Conservation (phyloP, 2,329 filamentous ascomycete genomes). For the Colletotrichum caudatum region DNA sequence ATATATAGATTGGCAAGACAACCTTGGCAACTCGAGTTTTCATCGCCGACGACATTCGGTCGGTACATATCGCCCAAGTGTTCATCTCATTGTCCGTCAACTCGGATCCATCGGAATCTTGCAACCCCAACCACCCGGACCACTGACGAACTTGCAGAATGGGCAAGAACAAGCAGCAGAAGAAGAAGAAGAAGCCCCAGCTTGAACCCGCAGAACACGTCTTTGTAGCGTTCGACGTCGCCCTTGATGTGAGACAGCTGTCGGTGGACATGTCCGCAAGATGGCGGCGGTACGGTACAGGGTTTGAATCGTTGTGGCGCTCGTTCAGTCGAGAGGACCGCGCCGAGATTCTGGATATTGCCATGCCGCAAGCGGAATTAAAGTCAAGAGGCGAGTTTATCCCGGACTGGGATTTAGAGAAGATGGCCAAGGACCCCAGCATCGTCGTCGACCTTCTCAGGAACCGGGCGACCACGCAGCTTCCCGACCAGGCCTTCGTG, state of each 20-base stretch:
- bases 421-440: neutral
- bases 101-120: accelerated
- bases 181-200: neutral
- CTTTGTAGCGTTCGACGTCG: neutral
- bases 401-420: neutral
- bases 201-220: neutral
- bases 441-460: neutral
- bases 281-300: neutral
- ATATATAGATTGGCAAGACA: neutral
- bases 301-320: neutral
- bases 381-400: too few relatives aligned
- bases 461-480: neutral
- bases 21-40: neutral
- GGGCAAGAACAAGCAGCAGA: neutral
- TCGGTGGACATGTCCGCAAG: neutral
- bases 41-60: neutral
- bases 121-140: neutral
- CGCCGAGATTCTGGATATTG: neutral
- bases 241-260: neutral
- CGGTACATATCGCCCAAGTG: neutral
- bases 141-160: neutral
- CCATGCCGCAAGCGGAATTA: too few relatives aligned
- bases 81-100: neutral
- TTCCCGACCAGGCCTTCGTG: neutral
- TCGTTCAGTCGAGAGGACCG: neutral